Conservation (phyloP, 306 rosid species). For the Sicyos baderoa region DNA sequence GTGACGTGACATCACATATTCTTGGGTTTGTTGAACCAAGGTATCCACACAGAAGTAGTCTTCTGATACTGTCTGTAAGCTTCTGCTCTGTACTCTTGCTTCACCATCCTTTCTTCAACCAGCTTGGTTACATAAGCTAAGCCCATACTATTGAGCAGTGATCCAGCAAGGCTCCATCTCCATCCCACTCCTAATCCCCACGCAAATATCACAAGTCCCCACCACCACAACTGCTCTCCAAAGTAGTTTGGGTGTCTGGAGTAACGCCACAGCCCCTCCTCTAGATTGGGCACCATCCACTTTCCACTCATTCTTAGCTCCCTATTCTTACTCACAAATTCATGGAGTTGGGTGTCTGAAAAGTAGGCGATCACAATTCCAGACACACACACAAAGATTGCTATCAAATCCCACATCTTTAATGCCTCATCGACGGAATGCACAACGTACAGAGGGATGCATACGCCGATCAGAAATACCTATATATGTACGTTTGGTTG, state of each 20-base stretch:
- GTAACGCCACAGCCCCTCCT: slow-evolving; percentile 69
- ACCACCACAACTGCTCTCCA: slow-evolving; percentile 96
- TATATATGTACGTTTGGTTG: slow-evolving; percentile 25
- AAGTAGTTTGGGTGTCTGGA: slow-evolving; percentile 81
- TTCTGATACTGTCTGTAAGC: slow-evolving; percentile 70
- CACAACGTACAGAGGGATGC: slow-evolving; percentile 60
- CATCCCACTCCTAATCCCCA: slow-evolving; percentile 58
- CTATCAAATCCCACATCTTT: slow-evolving; percentile 56
- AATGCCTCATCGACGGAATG: slow-evolving; percentile 54
- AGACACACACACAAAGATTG: slow-evolving; percentile 35
- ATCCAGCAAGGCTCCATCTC: slow-evolving; percentile 53
- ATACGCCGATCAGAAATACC: slow-evolving; percentile 62
- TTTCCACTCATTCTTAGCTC: slow-evolving; percentile 49
- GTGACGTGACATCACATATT: slow-evolving; percentile 24
- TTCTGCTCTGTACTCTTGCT: slow-evolving; percentile 51
- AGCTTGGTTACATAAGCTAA: slow-evolving; percentile 76
- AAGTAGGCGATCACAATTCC: slow-evolving; percentile 69
- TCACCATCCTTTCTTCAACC: slow-evolving; percentile 80
- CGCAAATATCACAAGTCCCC: slow-evolving; percentile 67
- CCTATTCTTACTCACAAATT: slow-evolving; percentile 49
- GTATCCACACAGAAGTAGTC: slow-evolving; percentile 83
- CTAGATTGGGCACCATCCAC: slow-evolving; percentile 43
- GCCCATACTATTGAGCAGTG: slow-evolving; percentile 59
- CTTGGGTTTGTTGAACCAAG: slow-evolving; percentile 76
- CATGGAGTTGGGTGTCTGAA: slow-evolving; percentile 75